Conservation (phyloP, 2,329 filamentous ascomycete species). For the Hirsutella thompsonii region DNA sequence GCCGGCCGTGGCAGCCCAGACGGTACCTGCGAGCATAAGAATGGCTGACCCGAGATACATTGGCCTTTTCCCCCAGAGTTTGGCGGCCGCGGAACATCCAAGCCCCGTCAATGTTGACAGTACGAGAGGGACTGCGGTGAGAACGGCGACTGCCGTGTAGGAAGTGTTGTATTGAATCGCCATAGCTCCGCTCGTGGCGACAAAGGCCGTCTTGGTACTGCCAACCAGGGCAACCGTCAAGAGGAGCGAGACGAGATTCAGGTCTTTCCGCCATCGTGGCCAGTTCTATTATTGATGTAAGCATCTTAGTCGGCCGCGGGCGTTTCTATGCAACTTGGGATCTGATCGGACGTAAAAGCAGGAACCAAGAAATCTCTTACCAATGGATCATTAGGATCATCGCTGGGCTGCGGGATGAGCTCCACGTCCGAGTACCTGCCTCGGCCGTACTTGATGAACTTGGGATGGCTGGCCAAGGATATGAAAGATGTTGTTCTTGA, state of each 20-base stretch:
- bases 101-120: conserved; percentile 33
- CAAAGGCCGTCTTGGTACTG: conserved; percentile 40
- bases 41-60: conserved; percentile 35
- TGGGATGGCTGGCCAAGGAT: conserved; percentile 8
- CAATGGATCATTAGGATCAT: conserved; percentile 39
- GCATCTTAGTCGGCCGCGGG: background rate
- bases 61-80: conserved; percentile 38
- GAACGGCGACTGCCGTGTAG: conserved; percentile 32
- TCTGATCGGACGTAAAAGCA: background rate
- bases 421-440: conserved; percentile 30
- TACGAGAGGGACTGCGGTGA: conserved; percentile 41
- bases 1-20: conserved; percentile 35
- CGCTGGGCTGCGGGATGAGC: conserved; percentile 41
- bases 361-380: conserved; percentile 20
- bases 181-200: conserved; percentile 33
- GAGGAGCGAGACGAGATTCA: conserved; percentile 32
- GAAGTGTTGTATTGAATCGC: conserved; percentile 28
- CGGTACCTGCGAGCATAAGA: conserved; percentile 32
- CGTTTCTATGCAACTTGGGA: background rate
- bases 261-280: conserved; percentile 39
- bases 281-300: conserved; percentile 31
- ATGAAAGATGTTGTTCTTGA: conserved; percentile 5
- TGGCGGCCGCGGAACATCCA: conserved; percentile 26
- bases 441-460: conserved; percentile 32
- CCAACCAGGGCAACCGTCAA: conserved; percentile 31